Percentiles rank a stretch among this genome's conserved stretches.
Conservation (phyloP, 345 rosid genomes). For the Draba incana region DNA sequence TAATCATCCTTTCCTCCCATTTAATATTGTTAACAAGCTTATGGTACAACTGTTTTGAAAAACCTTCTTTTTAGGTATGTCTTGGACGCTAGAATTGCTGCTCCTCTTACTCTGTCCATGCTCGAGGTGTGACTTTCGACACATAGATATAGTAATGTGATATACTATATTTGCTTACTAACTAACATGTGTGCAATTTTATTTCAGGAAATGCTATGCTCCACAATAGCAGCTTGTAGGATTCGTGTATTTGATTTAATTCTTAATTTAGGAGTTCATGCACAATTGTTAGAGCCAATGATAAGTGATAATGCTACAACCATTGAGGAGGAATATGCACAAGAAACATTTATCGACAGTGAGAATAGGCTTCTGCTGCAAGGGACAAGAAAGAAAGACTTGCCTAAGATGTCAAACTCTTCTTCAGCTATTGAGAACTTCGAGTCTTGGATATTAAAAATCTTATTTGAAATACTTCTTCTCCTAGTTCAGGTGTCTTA, state of each 20-base stretch:
- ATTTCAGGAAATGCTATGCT: slow-evolving; percentile 91
- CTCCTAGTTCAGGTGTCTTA: slow-evolving; percentile 86
- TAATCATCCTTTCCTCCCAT: slow-evolving; percentile 15
- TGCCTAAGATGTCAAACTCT: slow-evolving; percentile 52
- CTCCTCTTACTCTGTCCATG: slow-evolving; percentile 96
- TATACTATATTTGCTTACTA: slow-evolving; percentile 38
- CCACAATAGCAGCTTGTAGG: slow-evolving; percentile 75
- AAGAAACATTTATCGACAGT: slow-evolving; percentile 66
- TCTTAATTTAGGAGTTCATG: slow-evolving; percentile 97
- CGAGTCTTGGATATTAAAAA: slow-evolving; percentile 93
- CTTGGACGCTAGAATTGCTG: slow-evolving; percentile 91
- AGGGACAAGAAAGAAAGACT: slow-evolving; percentile 56
- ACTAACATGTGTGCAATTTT: slow-evolving; percentile 26
- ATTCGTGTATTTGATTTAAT: slow-evolving; percentile 94
- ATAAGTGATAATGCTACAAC: slow-evolving; percentile 64
- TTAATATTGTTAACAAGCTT: slow-evolving; percentile 24
- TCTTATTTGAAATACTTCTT: slow-evolving; percentile 86
- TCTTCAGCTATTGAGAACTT: slow-evolving; percentile 73
- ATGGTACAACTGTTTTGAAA: slow-evolving; percentile 25
- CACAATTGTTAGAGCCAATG: slow-evolving; percentile 89
- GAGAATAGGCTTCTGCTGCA: slow-evolving; percentile 57
- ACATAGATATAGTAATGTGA: slow-evolving; percentile 13
- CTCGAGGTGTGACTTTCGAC: slow-evolving; percentile 69
- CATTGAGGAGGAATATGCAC: slow-evolving; percentile 79
- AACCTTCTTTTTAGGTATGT: slow-evolving; percentile 73